Evolutionary conservation across 495 filamentous ascomycete genomes (phyloP).

Genomic region (Pseudotulostoma volvatum): DNA sequence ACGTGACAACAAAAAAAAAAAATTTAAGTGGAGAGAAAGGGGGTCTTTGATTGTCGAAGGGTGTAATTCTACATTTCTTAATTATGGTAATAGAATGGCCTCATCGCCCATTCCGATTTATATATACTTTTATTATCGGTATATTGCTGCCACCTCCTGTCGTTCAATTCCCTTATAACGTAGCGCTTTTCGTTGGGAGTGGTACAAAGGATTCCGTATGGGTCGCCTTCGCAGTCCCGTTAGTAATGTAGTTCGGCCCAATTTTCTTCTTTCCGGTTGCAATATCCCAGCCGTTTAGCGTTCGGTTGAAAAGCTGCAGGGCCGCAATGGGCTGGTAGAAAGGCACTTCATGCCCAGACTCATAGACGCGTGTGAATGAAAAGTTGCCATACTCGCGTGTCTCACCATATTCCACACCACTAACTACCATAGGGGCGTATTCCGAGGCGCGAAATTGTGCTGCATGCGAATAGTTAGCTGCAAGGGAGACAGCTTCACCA

Average conservation of each 20-base stretch:
- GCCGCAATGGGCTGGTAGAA: conserved; percentile 51
- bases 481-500: conserved; percentile 31
- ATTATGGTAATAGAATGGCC: too few relatives aligned
- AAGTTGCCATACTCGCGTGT: conserved; percentile 53
- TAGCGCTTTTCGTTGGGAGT: too few relatives aligned
- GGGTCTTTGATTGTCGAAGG: too few relatives aligned
- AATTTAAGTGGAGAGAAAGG: too few relatives aligned
- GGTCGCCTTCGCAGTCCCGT: conserved; percentile 32
- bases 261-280: conserved; percentile 36
- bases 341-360: conserved; percentile 56
- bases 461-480: conserved; percentile 20
- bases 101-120: too few relatives aligned
- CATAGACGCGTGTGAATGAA: conserved; percentile 51
- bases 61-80: too few relatives aligned
- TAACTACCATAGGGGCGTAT: conserved; percentile 36
- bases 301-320: conserved; percentile 42
- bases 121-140: too few relatives aligned
- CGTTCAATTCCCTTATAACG: too few relatives aligned
- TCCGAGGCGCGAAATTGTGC: conserved; percentile 31
- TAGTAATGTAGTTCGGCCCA: conserved; percentile 24
- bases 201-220: conserved; percentile 12
- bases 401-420: conserved; percentile 39
- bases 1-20: too few relatives aligned
- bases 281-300: conserved; percentile 38
- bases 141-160: too few relatives aligned